Evolutionary conservation across 495 filamentous ascomycete species (phyloP).

Genomic region (Podospora didyma): DNA sequence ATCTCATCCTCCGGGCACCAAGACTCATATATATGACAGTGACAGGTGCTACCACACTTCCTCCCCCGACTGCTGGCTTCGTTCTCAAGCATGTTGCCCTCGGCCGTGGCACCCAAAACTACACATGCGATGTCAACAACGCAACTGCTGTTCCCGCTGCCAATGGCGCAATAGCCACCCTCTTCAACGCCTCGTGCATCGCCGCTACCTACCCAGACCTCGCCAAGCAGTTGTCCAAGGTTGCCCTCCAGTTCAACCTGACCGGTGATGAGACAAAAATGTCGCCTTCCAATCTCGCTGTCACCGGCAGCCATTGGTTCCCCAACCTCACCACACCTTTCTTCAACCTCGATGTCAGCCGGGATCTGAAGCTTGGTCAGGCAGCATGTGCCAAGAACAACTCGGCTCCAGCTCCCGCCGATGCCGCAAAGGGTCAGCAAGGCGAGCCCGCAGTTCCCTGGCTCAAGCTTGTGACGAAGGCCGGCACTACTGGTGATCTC

Average conservation of each 20-base stretch:
- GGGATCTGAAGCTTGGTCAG: slow-evolving; percentile 52
- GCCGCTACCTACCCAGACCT: slow-evolving; percentile 63
- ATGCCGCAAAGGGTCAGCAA: slow-evolving; percentile 47
- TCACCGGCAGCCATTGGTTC: slow-evolving; percentile 79
- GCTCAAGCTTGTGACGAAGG: slow-evolving; percentile 56
- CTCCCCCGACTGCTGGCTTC: slow-evolving; percentile 53
- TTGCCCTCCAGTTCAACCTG: slow-evolving; percentile 54
- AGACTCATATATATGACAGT: slow-evolving; percentile 28
- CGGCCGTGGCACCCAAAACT: slow-evolving; percentile 89
- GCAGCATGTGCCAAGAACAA: slow-evolving; percentile 56
- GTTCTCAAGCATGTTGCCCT: slow-evolving; percentile 71
- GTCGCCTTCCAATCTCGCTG: slow-evolving; percentile 50
- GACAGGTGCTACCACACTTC: slow-evolving; percentile 48
- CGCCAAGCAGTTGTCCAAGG: slow-evolving; percentile 48
- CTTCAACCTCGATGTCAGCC: slow-evolving; percentile 63
- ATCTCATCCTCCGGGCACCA: neutral
- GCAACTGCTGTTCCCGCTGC: slow-evolving; percentile 54
- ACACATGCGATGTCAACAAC: slow-evolving; percentile 67
- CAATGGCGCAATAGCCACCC: slow-evolving; percentile 73
- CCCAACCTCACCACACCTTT: slow-evolving; percentile 63
- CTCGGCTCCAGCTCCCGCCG: slow-evolving; percentile 53
- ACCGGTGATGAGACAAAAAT: slow-evolving; percentile 33
- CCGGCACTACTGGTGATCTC: slow-evolving; percentile 55
- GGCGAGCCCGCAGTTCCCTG: slow-evolving; percentile 63
- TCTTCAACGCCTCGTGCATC: slow-evolving; percentile 85